A percentile compares a stretch with the other conserved stretches of the same genome.
These are phyloP conservation scores for Hyaloscypha variabilis DNA, from an alignment of 495 filamentous ascomycete genomes.

Conservation along the genomic window DNA sequence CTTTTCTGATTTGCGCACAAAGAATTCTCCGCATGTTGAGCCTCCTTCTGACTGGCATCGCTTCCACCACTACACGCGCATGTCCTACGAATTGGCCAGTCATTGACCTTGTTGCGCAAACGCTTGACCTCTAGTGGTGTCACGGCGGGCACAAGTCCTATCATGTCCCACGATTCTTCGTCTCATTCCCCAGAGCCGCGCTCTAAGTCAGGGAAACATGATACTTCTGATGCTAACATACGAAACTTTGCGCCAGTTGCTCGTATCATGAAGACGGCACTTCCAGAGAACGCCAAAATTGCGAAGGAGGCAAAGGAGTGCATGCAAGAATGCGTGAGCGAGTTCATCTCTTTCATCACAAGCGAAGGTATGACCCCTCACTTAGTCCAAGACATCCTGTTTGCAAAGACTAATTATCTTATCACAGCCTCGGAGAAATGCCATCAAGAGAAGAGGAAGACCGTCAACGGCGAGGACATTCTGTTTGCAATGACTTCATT, in stretches of 20 bases:
- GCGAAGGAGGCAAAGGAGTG: conserved; percentile 99
- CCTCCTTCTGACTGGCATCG: conserved; percentile 51
- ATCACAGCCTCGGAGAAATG: conserved; percentile 93
- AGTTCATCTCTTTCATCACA: conserved; percentile 99
- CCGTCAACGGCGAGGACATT: conserved; percentile 98
- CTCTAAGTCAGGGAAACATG: conserved; percentile 50
- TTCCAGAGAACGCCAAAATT: conserved; percentile 98
- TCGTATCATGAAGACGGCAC: conserved; percentile 96
- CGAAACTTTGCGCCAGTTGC: conserved; percentile 90
- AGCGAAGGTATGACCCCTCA: conserved; percentile 76
- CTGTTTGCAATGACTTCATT: conserved; percentile 98
- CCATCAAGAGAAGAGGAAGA: conserved; percentile 98
- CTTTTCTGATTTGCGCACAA: conserved; percentile 41
- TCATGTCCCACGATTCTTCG: conserved; percentile 58
- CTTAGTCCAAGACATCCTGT: conserved; percentile 19
- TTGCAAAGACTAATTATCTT: conserved; percentile 17
- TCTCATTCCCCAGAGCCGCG: conserved; percentile 48
- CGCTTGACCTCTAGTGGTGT: conserved; percentile 35
- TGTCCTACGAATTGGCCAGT: conserved; percentile 33
- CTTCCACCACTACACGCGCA: conserved; percentile 38
- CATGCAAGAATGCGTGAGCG: conserved; percentile 99
- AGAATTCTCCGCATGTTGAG: conserved; percentile 52
- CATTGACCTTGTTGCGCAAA: conserved; percentile 29
- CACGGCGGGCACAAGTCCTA: conserved; percentile 30
- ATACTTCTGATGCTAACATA: conserved; percentile 78